These are phyloP conservation scores for Domatiomyces globalis DNA, from an alignment of 2,329 filamentous ascomycete species.

Conservation along the genomic window DNA sequence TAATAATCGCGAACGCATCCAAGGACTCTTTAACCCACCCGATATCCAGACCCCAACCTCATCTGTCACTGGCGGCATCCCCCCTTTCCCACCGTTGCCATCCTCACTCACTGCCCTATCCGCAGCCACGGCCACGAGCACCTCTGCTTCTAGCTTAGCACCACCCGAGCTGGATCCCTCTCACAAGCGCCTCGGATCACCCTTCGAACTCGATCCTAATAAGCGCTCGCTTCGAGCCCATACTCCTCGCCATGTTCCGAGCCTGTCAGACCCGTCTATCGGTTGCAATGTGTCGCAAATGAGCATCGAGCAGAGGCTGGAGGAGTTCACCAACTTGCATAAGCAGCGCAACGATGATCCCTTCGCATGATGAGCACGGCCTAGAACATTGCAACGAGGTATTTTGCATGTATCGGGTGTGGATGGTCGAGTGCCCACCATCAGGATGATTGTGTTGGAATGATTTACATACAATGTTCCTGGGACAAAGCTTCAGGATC, in stretches of 20 bases:
- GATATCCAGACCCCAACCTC: constrained; percentile 18
- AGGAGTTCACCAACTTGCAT: constrained; percentile 12
- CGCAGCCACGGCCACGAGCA: constrained; percentile 10
- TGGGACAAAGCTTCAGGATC: background rate
- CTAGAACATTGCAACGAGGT: background rate
- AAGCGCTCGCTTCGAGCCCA: constrained; percentile 23
- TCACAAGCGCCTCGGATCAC: constrained; percentile 34
- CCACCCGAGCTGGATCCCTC: constrained; percentile 25
- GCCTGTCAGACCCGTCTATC: constrained; percentile 32
- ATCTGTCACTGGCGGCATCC: constrained; percentile 10
- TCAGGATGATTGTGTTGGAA: background rate
- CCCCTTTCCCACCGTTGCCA: constrained; percentile 13
- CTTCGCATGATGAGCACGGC: constrained; percentile 2
- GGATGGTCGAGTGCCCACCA: background rate
- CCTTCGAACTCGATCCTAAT: constrained; percentile 29
- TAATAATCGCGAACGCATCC: constrained; percentile 36
- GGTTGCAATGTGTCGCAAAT: constrained; percentile 13
- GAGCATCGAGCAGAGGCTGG: constrained; percentile 15
- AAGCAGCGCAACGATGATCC: constrained; percentile 10
- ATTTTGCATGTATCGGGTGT: background rate
- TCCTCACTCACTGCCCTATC: constrained; percentile 10
- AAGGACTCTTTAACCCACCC: constrained; percentile 40
- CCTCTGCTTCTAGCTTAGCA: constrained; percentile 15
- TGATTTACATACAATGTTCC: background rate
- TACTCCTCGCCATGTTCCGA: constrained; percentile 28